phyloP scores from a whole-genome alignment of 768 basidiomycete genomes.

The Boletus rubroflammeus region DNA sequence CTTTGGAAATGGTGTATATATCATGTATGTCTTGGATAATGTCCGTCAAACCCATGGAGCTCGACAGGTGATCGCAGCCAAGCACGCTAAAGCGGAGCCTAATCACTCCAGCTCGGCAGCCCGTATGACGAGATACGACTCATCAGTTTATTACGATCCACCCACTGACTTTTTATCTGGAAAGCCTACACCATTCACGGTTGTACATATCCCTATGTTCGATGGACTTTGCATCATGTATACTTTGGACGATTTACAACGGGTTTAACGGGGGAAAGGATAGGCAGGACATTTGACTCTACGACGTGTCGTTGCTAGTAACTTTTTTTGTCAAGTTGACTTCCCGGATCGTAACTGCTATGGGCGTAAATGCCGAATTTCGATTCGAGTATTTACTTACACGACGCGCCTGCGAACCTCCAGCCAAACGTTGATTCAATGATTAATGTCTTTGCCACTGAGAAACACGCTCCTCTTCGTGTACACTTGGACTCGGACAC shows the following conservation, averaged over 20 bases:
- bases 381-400: neutral
- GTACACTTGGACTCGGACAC: neutral
- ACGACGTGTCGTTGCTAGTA: neutral
- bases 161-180: neutral
- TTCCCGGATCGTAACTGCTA: neutral
- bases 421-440: neutral
- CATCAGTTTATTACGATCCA: neutral
- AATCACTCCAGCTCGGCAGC: neutral
- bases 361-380: neutral
- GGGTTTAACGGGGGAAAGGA: neutral
- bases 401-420: neutral
- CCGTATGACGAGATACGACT: neutral
- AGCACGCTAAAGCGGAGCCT: neutral
- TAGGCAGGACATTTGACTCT: neutral
- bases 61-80: neutral
- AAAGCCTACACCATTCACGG: constrained; percentile 6
- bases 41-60: neutral
- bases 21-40: constrained; percentile 10
- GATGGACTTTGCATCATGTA: neutral
- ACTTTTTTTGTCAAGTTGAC: too few species aligned
- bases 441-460: neutral
- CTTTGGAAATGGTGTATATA: neutral
- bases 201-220: constrained; percentile 17
- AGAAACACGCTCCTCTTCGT: neutral
- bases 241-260: neutral